Evolutionary conservation across 2,329 filamentous ascomycete genomes (phyloP).

Genomic region (Pseudogymnoascus verrucosus): DNA sequence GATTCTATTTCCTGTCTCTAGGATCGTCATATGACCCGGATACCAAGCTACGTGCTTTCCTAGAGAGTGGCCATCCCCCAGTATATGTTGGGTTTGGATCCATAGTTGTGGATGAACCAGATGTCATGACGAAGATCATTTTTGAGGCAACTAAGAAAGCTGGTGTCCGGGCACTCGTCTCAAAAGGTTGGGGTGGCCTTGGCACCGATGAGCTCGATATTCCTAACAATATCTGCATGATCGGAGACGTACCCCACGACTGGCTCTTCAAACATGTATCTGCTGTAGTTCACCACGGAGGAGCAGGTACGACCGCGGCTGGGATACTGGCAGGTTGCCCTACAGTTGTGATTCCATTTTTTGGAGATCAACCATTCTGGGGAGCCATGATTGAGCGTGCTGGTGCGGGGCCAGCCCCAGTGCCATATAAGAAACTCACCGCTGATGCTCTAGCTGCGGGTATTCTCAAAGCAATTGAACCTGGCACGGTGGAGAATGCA

Average conservation of each 20-base stretch:
- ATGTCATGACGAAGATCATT: slow-evolving; percentile 61
- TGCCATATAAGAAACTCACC: slow-evolving; percentile 61
- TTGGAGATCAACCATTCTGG: slow-evolving; percentile 80
- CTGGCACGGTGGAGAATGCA: slow-evolving; percentile 49
- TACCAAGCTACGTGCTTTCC: slow-evolving; percentile 56
- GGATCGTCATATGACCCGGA: slow-evolving; percentile 59
- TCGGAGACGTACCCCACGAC: slow-evolving; percentile 80
- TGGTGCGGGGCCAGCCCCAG: slow-evolving; percentile 62
- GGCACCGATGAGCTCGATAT: slow-evolving; percentile 62
- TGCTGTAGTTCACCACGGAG: slow-evolving; percentile 79
- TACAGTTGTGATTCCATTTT: slow-evolving; percentile 80
- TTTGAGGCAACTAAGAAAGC: slow-evolving; percentile 61
- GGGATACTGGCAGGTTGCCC: slow-evolving; percentile 75
- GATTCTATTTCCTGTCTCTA: slow-evolving; percentile 68
- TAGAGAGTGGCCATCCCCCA: slow-evolving; percentile 61
- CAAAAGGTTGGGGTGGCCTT: slow-evolving; percentile 81
- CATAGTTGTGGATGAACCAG: slow-evolving; percentile 71
- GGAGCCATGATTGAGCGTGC: slow-evolving; percentile 66
- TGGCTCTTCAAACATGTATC: slow-evolving; percentile 80
- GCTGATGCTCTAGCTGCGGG: slow-evolving; percentile 57
- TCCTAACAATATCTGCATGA: slow-evolving; percentile 73
- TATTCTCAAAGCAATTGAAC: slow-evolving; percentile 51
- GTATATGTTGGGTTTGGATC: slow-evolving; percentile 80
- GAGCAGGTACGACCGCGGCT: slow-evolving; percentile 79
- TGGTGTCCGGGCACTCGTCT: slow-evolving; percentile 71